phyloP scores from a whole-genome alignment of 108 stramenopile species.

The Cyclotella baltica region DNA sequence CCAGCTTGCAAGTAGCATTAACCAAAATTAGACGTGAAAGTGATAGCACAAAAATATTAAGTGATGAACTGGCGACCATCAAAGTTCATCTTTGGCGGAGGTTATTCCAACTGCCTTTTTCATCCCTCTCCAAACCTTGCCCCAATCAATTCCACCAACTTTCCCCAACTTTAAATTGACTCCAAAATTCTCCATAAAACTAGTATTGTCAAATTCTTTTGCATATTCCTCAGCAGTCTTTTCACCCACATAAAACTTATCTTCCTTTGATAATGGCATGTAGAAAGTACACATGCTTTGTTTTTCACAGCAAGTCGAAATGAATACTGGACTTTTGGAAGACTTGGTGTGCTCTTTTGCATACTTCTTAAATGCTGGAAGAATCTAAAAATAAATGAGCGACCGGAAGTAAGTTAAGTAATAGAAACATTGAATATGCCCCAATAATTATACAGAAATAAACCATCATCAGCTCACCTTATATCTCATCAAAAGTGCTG shows the following conservation, averaged over 20 bases:
- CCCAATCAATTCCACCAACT: constrained; percentile 16
- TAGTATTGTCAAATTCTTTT: constrained; percentile 11
- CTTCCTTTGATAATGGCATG: constrained; percentile 62
- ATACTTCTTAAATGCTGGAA: constrained; percentile 74
- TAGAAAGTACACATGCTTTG: constrained; percentile 83
- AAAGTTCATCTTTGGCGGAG: constrained; percentile 7
- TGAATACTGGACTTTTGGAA: constrained; percentile 51
- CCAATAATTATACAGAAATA: constrained; percentile 6
- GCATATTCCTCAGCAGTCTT: constrained; percentile 43
- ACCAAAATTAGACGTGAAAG: constrained; percentile 16
- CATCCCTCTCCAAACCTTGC: constrained; percentile 31
- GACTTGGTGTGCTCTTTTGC: constrained; percentile 47
- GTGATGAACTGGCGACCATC: no score
- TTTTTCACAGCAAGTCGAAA: constrained; percentile 69
- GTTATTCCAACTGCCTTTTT: constrained; percentile 23
- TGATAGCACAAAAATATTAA: no score
- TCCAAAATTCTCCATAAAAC: constrained; percentile 19
- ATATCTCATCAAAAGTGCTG: constrained; percentile 64
- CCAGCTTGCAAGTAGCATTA: constrained; percentile 10
- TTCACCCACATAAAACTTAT: constrained; percentile 68
- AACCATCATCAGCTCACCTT: constrained; percentile 55
- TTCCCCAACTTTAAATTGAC: background rate
- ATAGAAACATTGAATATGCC: background rate
- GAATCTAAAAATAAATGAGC: constrained; percentile 39
- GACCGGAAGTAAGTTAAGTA: constrained; percentile 9